Evolutionary conservation across 495 filamentous ascomycete species (phyloP).

Genomic region (Hyaloscypha hepaticicola): DNA sequence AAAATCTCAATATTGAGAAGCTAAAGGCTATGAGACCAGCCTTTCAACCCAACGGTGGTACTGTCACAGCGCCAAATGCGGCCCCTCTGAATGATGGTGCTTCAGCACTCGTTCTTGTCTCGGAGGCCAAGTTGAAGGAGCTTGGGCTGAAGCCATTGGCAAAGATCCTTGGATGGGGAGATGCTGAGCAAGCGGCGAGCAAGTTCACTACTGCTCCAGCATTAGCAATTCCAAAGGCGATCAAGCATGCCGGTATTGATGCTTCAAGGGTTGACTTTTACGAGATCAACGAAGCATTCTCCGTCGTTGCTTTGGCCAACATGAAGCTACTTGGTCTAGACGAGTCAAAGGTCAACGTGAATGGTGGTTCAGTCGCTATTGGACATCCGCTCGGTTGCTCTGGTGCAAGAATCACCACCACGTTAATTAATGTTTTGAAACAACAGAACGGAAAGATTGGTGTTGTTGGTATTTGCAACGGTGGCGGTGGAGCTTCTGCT

Average conservation of each 20-base stretch:
- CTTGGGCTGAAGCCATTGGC: conserved; percentile 86
- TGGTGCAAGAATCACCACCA: conserved; percentile 91
- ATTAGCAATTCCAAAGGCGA: conserved; percentile 94
- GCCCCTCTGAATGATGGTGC: conserved; percentile 94
- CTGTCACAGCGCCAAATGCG: conserved; percentile 96
- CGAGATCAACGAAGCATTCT: conserved; percentile 99
- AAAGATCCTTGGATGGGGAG: conserved; percentile 95
- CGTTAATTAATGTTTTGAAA: conserved; percentile 81
- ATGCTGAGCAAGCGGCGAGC: conserved; percentile 83
- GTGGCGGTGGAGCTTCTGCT: conserved; percentile 90
- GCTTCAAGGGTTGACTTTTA: conserved; percentile 81
- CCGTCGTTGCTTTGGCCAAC: conserved; percentile 93
- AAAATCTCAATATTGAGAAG: conserved; percentile 95
- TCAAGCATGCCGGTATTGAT: conserved; percentile 82
- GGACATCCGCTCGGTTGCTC: conserved; percentile 93
- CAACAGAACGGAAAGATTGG: conserved; percentile 92
- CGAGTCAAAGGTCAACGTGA: conserved; percentile 90
- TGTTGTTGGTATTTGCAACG: conserved; percentile 95
- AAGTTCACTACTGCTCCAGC: conserved; percentile 96
- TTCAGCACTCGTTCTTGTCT: conserved; percentile 85
- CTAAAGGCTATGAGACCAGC: conserved; percentile 79
- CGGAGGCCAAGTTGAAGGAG: conserved; percentile 83
- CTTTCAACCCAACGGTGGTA: conserved; percentile 80
- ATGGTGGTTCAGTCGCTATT: conserved; percentile 92
- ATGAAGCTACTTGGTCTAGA: conserved; percentile 79